A percentile compares a stretch with the other conserved stretches of the same genome.
Conservation (phyloP, 2,329 filamentous ascomycete species). For the Setomelanomma holmii region DNA sequence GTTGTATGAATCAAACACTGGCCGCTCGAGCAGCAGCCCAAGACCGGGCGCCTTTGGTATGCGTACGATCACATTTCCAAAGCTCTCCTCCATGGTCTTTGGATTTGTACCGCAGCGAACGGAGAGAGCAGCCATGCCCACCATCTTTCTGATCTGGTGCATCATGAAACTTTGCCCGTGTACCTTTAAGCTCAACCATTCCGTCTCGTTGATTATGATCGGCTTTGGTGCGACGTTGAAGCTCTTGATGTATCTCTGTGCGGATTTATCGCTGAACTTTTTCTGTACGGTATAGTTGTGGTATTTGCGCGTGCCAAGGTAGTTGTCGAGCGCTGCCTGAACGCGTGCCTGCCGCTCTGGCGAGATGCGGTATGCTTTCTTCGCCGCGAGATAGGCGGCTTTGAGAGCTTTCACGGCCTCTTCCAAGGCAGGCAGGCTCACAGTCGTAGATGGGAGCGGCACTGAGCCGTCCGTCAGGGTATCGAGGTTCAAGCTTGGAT, state of each 20-base stretch:
- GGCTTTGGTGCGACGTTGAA: slow-evolving; percentile 73
- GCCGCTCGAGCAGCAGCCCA: slow-evolving; percentile 85
- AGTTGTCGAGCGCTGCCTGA: slow-evolving; percentile 75
- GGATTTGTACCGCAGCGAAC: slow-evolving; percentile 83
- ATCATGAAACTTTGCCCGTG: slow-evolving; percentile 99
- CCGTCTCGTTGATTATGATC: slow-evolving; percentile 86
- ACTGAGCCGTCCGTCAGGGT: slow-evolving; percentile 39
- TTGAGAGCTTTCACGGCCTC: slow-evolving; percentile 67
- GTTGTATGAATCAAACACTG: slow-evolving; percentile 92
- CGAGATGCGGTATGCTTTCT: slow-evolving; percentile 83
- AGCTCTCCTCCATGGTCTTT: slow-evolving; percentile 75
- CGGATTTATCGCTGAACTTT: slow-evolving; percentile 77
- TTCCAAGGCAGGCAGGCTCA: slow-evolving; percentile 47
- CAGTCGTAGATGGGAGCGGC: slow-evolving; percentile 28
- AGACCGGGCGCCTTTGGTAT: slow-evolving; percentile 94
- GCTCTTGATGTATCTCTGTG: slow-evolving; percentile 90
- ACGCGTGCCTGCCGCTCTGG: slow-evolving; percentile 74
- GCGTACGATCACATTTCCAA: slow-evolving; percentile 73
- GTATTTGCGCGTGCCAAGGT: slow-evolving; percentile 86
- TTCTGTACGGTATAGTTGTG: slow-evolving; percentile 99
- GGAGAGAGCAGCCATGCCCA: slow-evolving; percentile 85
- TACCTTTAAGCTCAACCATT: slow-evolving; percentile 95
- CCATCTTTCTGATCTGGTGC: slow-evolving; percentile 99
- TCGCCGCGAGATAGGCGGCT: slow-evolving; percentile 79
- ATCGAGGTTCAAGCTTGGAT: slow-evolving; percentile 34